Conservation (phyloP, 345 rosid genomes). For the Euphorbia lathyris region DNA sequence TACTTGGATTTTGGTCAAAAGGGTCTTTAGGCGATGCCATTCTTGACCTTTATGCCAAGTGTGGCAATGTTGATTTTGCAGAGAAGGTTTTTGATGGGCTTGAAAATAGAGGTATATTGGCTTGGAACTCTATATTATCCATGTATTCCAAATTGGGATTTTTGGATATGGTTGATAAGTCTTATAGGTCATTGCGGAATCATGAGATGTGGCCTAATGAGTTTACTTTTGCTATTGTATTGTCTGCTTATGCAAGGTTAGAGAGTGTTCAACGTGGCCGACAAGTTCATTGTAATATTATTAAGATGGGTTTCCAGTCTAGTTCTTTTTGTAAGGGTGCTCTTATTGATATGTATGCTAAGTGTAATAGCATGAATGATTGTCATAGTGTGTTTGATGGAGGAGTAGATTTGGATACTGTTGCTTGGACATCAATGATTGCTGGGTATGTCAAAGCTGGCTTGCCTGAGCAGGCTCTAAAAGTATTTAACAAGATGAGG, state of each 20-base stretch:
- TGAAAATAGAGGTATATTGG: slow-evolving; percentile 48
- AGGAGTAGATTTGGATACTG: slow-evolving; percentile 51
- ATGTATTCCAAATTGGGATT: slow-evolving; percentile 57
- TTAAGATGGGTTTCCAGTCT: slow-evolving; percentile 56
- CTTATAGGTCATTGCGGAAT: slow-evolving; percentile 39
- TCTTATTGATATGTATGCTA: slow-evolving; percentile 79
- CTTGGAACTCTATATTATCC: slow-evolving; percentile 81
- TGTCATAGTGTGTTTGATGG: slow-evolving; percentile 64
- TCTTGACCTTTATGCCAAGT: slow-evolving; percentile 79
- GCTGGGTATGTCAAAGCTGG: slow-evolving; percentile 71
- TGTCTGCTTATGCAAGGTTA: slow-evolving; percentile 65
- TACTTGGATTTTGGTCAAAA: slow-evolving; percentile 45
- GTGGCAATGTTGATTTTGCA: slow-evolving; percentile 51
- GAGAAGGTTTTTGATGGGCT: slow-evolving; percentile 54
- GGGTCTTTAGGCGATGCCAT: slow-evolving; percentile 57
- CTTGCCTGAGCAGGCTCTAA: slow-evolving; percentile 62
- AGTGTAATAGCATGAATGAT: slow-evolving; percentile 49
- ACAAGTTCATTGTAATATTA: slow-evolving; percentile 52
- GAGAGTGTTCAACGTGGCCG: slow-evolving; percentile 48
- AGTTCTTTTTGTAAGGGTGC: slow-evolving; percentile 68
- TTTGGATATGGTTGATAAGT: slow-evolving; percentile 35
- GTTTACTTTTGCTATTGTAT: slow-evolving; percentile 65
- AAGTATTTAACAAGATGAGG: slow-evolving; percentile 56
- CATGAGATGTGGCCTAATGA: slow-evolving; percentile 54
- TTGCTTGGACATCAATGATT: slow-evolving; percentile 86